Percentiles rank a stretch among this genome's conserved stretches.
Conservation (phyloP, 192 early-diverging fungal genomes). For the Coemansia reversa region DNA sequence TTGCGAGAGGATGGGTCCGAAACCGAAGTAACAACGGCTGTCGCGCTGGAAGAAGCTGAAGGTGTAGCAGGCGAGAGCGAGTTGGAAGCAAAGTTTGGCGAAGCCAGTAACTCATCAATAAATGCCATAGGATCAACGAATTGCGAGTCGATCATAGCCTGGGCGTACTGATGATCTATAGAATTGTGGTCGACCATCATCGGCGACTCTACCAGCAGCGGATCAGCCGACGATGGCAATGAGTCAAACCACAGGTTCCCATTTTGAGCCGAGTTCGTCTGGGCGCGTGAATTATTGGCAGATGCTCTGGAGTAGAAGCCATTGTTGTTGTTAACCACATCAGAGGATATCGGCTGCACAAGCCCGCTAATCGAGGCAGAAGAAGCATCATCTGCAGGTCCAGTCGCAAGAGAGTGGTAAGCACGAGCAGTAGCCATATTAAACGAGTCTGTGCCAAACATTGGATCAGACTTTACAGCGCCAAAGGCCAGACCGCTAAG, state of each 20-base stretch:
- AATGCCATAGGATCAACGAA: conserved; percentile 47
- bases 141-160: conserved; percentile 18
- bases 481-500: conserved; percentile 18
- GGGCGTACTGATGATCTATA: conserved; percentile 29
- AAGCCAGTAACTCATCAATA: conserved; percentile 46
- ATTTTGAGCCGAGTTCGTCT: background rate
- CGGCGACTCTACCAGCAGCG: conserved; percentile 36
- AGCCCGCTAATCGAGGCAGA: background rate
- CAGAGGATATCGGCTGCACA: background rate
- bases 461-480: conserved; percentile 45
- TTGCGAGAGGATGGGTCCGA: conserved; percentile 24
- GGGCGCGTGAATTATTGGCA: too few species aligned
- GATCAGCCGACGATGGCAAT: conserved; percentile 11
- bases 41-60: background rate
- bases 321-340: background rate
- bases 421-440: background rate
- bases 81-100: conserved; percentile 28
- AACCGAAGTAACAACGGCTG: too few species aligned
- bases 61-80: background rate
- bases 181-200: conserved; percentile 34
- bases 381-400: background rate
- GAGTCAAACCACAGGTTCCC: conserved; percentile 5
- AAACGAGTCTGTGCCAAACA: conserved; percentile 27
- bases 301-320: too few species aligned
- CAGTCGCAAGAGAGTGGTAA: background rate